Conservation (phyloP, 495 filamentous ascomycete genomes). For the Aspergillus indologenus region DNA sequence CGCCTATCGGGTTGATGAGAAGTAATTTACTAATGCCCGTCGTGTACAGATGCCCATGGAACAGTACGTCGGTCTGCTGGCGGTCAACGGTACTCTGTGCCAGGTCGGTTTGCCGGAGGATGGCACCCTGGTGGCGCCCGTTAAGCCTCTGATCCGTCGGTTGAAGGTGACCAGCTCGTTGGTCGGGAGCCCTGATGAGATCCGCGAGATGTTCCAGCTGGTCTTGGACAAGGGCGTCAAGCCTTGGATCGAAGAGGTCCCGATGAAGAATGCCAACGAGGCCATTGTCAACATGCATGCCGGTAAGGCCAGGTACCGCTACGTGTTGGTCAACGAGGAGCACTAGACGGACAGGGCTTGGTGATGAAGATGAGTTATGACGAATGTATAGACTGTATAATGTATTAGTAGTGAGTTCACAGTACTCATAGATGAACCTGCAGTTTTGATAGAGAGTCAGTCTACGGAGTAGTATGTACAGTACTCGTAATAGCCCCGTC, state of each 20-base stretch:
- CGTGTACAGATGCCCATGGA: slow-evolving; percentile 61
- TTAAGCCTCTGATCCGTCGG: slow-evolving; percentile 61
- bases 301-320: slow-evolving; percentile 72
- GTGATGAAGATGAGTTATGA: not conserved
- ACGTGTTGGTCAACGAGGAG: slow-evolving; percentile 65
- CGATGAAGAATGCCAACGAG: slow-evolving; percentile 73
- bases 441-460: too few species aligned
- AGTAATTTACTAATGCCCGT: not conserved
- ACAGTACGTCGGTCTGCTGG: slow-evolving; percentile 66
- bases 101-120: slow-evolving; percentile 76
- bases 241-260: slow-evolving; percentile 67
- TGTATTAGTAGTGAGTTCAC: not conserved
- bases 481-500: too few species aligned
- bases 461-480: too few species aligned
- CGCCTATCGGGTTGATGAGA: not conserved
- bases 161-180: slow-evolving; percentile 66
- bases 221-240: slow-evolving; percentile 68
- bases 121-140: slow-evolving; percentile 58
- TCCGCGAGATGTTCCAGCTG: slow-evolving; percentile 77
- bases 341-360: slow-evolving; percentile 4
- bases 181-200: slow-evolving; percentile 70
- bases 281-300: slow-evolving; percentile 66
- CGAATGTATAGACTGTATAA: slow-evolving; percentile 13
- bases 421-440: too few species aligned
- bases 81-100: slow-evolving; percentile 67